Base-by-base conservation (phyloP, 441 rosid genomes). In the Populus trichocarpa region DNA sequence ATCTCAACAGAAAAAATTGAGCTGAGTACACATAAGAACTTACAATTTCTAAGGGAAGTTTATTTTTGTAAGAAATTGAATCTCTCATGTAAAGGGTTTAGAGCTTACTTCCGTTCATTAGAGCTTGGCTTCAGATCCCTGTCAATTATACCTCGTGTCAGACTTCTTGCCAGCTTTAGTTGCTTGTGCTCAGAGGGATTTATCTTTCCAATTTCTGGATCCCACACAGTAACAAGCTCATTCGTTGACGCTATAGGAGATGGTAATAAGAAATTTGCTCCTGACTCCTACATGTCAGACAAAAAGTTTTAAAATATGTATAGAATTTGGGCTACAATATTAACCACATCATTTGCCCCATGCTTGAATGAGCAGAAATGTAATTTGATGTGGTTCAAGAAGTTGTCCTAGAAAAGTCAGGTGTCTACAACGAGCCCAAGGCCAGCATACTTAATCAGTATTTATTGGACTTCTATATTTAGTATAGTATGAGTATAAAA, bases 171-270 rank as follows among this genome's bases (percentile, higher is more conserved):
- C 71, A 96, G 88, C 90, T 96, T 96, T 70, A 96, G 83, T 84
- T 96, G 98, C 89, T 96, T 96, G 87, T 93, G 95, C 89, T 96
- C 98, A 30, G 97, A 92, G 25, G 98, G 99, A 87, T 94, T 94
- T 78, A 86, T 85, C 90, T 79, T 94, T 82, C 98, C 98, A 75
- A 94, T 82, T 81, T 96, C 99, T 73, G 96, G 95, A 81, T 93
- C 99, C 97, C 98, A 94, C 64, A 94, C 98, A 68, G 87, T 87
- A 78, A 94, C 98, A 80, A 93, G 94, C 87, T 93, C 99, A 87
- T 96, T 96, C 78, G 98, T 85, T 75, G 99, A 90, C 77, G 94
- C 87, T 83, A 94, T 91, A 64, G 98, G 97, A 74, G 97, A 85
- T 40, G 95, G 90, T 80, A 92, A 85, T 70, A 94, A 80, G 85